Evolutionary conservation across 78 protist genomes (phyloP).

Genomic region (Polysphondylium violaceum): DNA sequence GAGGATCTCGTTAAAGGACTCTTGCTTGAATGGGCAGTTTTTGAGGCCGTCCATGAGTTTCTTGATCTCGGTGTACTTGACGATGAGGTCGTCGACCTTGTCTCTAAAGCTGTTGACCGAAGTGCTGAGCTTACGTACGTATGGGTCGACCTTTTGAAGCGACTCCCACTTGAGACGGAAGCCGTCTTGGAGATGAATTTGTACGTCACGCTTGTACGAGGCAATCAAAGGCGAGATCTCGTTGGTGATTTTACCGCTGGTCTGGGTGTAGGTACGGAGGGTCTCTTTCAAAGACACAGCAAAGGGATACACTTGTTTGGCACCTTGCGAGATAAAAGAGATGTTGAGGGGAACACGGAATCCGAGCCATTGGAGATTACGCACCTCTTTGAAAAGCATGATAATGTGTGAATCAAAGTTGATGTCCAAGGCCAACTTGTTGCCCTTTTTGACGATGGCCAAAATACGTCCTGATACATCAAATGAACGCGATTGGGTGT

Average conservation of each 20-base stretch:
- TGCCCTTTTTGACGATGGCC: conserved; percentile 63
- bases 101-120: conserved; percentile 75
- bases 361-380: conserved; percentile 88
- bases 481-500: conserved; percentile 50
- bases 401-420: conserved; percentile 86
- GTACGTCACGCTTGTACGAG: conserved; percentile 68
- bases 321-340: conserved; percentile 47
- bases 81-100: conserved; percentile 72
- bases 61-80: conserved; percentile 22
- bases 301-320: conserved; percentile 86
- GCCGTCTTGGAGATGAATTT: conserved; percentile 83
- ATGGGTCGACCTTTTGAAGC: conserved; percentile 67
- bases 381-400: conserved; percentile 89
- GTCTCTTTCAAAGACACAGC: conserved; percentile 88
- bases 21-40: conserved; percentile 50
- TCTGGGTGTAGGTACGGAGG: conserved; percentile 79
- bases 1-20: conserved; percentile 37
- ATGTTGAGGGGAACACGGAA: conserved; percentile 84
- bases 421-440: conserved; percentile 78
- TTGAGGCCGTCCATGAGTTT: conserved; percentile 23
- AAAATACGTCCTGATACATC: conserved; percentile 85
- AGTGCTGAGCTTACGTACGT: conserved; percentile 55
- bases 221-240: conserved; percentile 88
- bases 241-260: conserved; percentile 46
- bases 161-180: conserved; percentile 71